Base-by-base conservation (phyloP, 768 basidiomycete genomes). In the Daedaleopsis sinensis region DNA sequence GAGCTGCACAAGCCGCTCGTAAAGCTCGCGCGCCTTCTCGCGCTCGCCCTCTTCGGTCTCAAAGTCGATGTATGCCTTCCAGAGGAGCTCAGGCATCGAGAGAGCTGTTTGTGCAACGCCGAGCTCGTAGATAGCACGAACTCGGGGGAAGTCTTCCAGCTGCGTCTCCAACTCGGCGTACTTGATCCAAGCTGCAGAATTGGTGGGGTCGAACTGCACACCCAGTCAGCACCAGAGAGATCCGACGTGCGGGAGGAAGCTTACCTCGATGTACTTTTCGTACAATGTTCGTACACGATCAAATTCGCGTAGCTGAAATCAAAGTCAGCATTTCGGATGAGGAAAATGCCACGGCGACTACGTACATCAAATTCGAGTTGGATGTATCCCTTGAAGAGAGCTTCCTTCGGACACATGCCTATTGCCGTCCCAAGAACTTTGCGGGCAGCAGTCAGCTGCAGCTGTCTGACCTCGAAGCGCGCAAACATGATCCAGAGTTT, bases 31-130 rank as follows among this genome's bases (percentile, higher is more conserved):
- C 1, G 92, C 90, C 16, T 85, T 82, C 59, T 91, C 91, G 43
- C 94, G 86, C 65, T 98, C 95, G 67, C 94, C 94, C 73, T 97
- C 94, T 61, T 93, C 91, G 58, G 89, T 87, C 76, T 98, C 96
- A 67, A 97, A 97, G 74, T 98, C 96, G 76, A 98, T 93, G 74
- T 94, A 98, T 6, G 94, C 92, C 73, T 96, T 95, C 92, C 92
- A 94, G 10, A 95, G 78, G 7, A 94, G 77, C 72, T 98, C 96
- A 2, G 96, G 96, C 94, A 96, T 96, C 52, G 95, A 93, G 38
- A 98, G 80, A 16, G 90, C 85, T 0, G 85, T 77, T 70, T 97
- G 96, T 8, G 88, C 81, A 23, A 93, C 84, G 7, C 91, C 96
- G 21, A 98, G 87, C 74, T 97, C 95, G 76, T 94, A 98, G 70